Percentiles rank a stretch among this genome's conserved stretches.
phyloP scores from a whole-genome alignment of 2,329 filamentous ascomycete species.

The Fusarium humuli region DNA sequence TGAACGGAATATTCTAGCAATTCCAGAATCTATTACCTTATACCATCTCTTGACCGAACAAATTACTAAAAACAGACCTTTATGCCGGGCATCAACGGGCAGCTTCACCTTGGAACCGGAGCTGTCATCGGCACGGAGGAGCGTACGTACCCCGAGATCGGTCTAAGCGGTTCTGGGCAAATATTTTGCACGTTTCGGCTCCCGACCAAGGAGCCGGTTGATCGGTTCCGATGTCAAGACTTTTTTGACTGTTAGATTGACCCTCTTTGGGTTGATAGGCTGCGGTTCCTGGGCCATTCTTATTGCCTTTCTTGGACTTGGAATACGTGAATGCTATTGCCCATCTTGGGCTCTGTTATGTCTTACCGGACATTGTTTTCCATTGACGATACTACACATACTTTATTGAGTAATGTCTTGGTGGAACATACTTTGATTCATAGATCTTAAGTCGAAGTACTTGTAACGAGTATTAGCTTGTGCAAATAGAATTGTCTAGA shows the following conservation, averaged over 20 bases:
- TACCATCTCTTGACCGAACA: background rate
- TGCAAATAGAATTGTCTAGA: background rate
- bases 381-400: slow-evolving; percentile 10
- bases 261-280: background rate
- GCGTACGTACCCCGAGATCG: background rate
- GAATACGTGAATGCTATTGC: background rate
- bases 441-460: background rate
- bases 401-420: background rate
- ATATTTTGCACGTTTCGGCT: slow-evolving; percentile 17
- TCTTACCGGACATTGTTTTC: slow-evolving; percentile 37
- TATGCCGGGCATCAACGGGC: background rate
- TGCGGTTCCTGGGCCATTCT: slow-evolving; percentile 6
- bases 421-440: background rate
- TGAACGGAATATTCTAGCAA: background rate
- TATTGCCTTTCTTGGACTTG: background rate
- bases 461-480: background rate
- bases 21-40: background rate
- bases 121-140: slow-evolving; percentile 1
- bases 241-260: background rate
- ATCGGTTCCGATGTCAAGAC: slow-evolving; percentile 29
- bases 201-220: slow-evolving; percentile 8
- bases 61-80: background rate
- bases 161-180: slow-evolving; percentile 21
- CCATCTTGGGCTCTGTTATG: background rate
- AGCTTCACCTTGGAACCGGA: background rate